Conservation (phyloP, 2,329 filamentous ascomycete genomes). For the Fusarium sulawesiense region DNA sequence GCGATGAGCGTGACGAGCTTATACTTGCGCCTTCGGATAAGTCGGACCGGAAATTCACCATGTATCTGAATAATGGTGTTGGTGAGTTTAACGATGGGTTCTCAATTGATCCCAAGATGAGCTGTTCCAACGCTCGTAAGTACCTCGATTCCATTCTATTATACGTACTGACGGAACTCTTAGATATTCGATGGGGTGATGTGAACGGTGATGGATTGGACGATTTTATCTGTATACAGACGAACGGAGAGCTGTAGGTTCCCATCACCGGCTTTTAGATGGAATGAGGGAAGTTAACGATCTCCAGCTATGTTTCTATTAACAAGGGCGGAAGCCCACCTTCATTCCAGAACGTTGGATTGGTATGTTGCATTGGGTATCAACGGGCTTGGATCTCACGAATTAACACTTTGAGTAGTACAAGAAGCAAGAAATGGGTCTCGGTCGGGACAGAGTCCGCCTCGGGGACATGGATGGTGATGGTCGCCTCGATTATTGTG, state of each 20-base stretch:
- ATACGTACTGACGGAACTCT: not conserved
- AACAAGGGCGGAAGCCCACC: conserved; percentile 3
- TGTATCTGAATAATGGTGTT: not conserved
- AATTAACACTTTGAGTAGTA: not conserved
- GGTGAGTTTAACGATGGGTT: not conserved
- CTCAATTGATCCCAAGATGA: not conserved
- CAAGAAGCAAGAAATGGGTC: conserved; percentile 8
- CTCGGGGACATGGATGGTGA: conserved; percentile 6
- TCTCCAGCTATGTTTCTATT: conserved; percentile 1
- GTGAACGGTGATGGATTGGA: conserved; percentile 2
- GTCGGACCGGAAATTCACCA: not conserved
- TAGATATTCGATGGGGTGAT: conserved; percentile 4
- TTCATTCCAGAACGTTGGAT: not conserved
- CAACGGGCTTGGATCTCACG: not conserved
- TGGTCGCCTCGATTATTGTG: conserved; percentile 1
- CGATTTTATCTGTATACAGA: conserved; percentile 2
- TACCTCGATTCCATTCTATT: not conserved
- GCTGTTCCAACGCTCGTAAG: conserved; percentile 3
- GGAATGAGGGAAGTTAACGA: not conserved
- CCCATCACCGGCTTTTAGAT: too few species aligned
- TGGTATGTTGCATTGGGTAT: not conserved
- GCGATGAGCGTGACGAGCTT: not conserved
- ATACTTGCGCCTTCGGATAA: not conserved
- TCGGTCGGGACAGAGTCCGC: not conserved
- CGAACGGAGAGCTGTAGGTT: conserved; percentile 1